Percentiles rank a stretch among this genome's conserved stretches.
Conservation (phyloP, 306 rosid species). For the Cicer cuneatum region DNA sequence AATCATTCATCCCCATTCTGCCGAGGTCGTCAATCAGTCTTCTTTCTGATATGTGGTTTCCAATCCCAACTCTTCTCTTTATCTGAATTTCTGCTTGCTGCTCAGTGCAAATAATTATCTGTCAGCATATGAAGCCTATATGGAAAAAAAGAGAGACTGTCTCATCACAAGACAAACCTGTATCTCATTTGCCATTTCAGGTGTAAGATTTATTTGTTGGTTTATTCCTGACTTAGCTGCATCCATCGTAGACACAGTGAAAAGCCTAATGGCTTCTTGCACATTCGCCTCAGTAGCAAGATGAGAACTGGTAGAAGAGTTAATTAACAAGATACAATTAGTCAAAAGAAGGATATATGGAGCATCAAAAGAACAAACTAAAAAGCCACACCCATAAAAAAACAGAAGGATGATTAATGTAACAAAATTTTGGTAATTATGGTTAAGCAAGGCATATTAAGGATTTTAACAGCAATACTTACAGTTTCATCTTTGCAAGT, state of each 20-base stretch:
- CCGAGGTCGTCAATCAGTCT: slow-evolving; percentile 88
- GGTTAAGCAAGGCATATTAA: slow-evolving; percentile 8
- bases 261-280: slow-evolving; percentile 87
- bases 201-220: slow-evolving; percentile 83
- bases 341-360: slow-evolving; percentile 29
- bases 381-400: slow-evolving; percentile 6
- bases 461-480: slow-evolving; percentile 49
- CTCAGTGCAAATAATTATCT: slow-evolving; percentile 35
- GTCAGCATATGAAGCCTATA: slow-evolving; percentile 27
- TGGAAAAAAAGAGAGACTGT: slow-evolving; percentile 20
- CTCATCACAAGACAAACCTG: slow-evolving; percentile 62
- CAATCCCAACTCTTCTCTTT: slow-evolving; percentile 96
- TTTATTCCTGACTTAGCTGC: slow-evolving; percentile 93
- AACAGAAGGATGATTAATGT: not conserved
- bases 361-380: slow-evolving; percentile 26
- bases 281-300: slow-evolving; percentile 85
- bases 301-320: slow-evolving; percentile 63
- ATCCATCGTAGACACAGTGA: slow-evolving; percentile 92
- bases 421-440: slow-evolving; percentile 1
- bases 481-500: slow-evolving; percentile 98
- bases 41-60: slow-evolving; percentile 95
- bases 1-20: slow-evolving; percentile 96
- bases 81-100: slow-evolving; percentile 99
- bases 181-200: slow-evolving; percentile 89
- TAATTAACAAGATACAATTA: slow-evolving; percentile 16